phyloP scores from a whole-genome alignment of 2,329 filamentous ascomycete genomes.

The Niveomyces coronatus region DNA sequence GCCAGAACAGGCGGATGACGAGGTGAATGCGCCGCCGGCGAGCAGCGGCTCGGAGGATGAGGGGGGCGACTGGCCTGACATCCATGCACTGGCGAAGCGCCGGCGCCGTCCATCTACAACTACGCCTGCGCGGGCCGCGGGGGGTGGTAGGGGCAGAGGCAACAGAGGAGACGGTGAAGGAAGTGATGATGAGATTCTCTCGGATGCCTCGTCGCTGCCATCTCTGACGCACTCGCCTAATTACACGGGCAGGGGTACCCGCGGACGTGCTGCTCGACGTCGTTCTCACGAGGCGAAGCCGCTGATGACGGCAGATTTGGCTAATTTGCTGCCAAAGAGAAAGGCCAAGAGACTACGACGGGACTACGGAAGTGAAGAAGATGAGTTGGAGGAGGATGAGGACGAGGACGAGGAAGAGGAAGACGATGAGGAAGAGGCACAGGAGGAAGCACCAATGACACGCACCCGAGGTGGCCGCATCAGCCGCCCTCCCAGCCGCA shows the following conservation, averaged over 20 bases:
- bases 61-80: slow-evolving; percentile 39
- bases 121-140: slow-evolving; percentile 27
- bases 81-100: slow-evolving; percentile 39
- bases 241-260: slow-evolving; percentile 22
- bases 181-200: slow-evolving; percentile 23
- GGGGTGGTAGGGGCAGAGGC: too few relatives aligned
- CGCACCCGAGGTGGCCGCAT: slow-evolving; percentile 13
- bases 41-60: slow-evolving; percentile 41
- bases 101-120: slow-evolving; percentile 28
- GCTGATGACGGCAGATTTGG: slow-evolving; percentile 45
- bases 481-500: slow-evolving; percentile 5
- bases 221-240: slow-evolving; percentile 59
- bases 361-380: slow-evolving; percentile 36
- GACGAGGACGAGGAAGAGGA: slow-evolving; percentile 41
- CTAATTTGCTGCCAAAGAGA: slow-evolving; percentile 43
- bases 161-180: too few relatives aligned
- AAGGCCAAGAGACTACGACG: slow-evolving; percentile 31
- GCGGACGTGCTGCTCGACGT: slow-evolving; percentile 20
- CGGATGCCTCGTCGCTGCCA: slow-evolving; percentile 51
- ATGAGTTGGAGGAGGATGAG: slow-evolving; percentile 35
- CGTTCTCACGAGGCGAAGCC: slow-evolving; percentile 25
- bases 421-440: slow-evolving; percentile 5
- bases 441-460: slow-evolving; percentile 14
- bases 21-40: slow-evolving; percentile 43
- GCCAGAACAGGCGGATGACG: slow-evolving; percentile 35